These are phyloP conservation scores for Botrytis pseudocinerea DNA, from an alignment of 2,329 filamentous ascomycete genomes.

Conservation along the genomic window DNA sequence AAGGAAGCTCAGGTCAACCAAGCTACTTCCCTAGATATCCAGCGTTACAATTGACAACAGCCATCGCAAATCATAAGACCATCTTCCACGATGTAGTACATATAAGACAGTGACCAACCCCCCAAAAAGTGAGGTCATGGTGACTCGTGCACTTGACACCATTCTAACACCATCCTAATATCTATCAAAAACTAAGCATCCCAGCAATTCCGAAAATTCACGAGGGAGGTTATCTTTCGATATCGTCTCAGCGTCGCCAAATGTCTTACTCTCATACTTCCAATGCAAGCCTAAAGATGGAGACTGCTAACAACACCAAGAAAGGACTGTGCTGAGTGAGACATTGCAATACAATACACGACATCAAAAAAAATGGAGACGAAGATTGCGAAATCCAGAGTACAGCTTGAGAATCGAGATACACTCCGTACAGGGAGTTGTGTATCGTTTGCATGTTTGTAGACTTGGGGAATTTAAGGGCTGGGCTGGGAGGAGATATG, in stretches of 20 bases:
- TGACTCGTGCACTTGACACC: not conserved
- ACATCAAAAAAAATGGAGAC: not conserved
- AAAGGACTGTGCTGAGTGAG: not conserved
- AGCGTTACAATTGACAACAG: not conserved
- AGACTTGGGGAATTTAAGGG: not conserved
- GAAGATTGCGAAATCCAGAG: not conserved
- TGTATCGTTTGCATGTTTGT: not conserved
- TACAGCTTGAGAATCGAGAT: not conserved
- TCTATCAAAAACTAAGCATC: not conserved
- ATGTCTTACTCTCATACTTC: conserved; percentile 1
- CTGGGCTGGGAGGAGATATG: not conserved
- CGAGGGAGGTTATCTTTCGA: not conserved
- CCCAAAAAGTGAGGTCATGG: not conserved
- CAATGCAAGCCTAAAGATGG: not conserved
- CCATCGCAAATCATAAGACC: not conserved
- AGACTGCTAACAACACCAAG: not conserved
- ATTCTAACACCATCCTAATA: not conserved
- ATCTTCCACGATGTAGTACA: not conserved
- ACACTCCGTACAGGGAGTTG: not conserved
- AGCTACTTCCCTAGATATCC: not conserved
- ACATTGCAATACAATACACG: not conserved
- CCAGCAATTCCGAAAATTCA: not conserved
- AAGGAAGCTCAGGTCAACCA: not conserved
- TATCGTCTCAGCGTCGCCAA: not conserved
- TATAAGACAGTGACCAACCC: not conserved